Base-by-base conservation (phyloP, 2,329 filamentous ascomycete species). In the Microsporum audouinii region DNA sequence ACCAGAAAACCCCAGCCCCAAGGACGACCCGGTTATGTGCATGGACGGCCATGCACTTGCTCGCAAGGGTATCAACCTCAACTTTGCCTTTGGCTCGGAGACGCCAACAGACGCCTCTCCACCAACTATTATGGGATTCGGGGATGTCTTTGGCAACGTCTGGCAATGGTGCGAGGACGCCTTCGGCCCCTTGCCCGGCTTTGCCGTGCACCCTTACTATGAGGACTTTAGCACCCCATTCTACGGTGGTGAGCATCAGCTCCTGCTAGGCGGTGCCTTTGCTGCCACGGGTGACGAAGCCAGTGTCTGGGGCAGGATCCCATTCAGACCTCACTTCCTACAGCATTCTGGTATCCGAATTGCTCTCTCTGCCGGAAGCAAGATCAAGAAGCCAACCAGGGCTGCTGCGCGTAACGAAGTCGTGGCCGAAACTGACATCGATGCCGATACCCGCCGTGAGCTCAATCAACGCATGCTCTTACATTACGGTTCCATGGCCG, bases 161-260 rank as follows among this genome's bases (percentile, higher is more conserved):
- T 53, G 49, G 49, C 49, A 53, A 27, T 53, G 49, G 49, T 53
- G 49, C 49, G 49, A 53, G 29, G 49, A 53, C 27, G 49, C 23
- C 17, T 53, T 53, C 33, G 27, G 27, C 10, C 49, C 49, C 12
- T 27, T 53, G 5, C 49, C 49, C 14, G 49, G 49, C 2, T 53
- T 53, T 33, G 49, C 49, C 12, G 49, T 53, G 1, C 49, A 53
- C 29, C 49, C 49, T 5, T 53, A 53, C 31, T 53, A 53, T 31
- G 49, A 53, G 27, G 49, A 53, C 29, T 53, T 53, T 27, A 53
- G 49, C 49, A 53, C 49, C 14, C 49, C 49, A 27, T 53, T 53
- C 29, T 53, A 53, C 12, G 49, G 49, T 3, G 49, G 49, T n/a
- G 49, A 53, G 14, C 49, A 53, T 14, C 49, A 53, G 8, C 49